These are phyloP conservation scores for Trichomonas tenax DNA, from an alignment of 208 protist species.

Conservation along the genomic window DNA sequence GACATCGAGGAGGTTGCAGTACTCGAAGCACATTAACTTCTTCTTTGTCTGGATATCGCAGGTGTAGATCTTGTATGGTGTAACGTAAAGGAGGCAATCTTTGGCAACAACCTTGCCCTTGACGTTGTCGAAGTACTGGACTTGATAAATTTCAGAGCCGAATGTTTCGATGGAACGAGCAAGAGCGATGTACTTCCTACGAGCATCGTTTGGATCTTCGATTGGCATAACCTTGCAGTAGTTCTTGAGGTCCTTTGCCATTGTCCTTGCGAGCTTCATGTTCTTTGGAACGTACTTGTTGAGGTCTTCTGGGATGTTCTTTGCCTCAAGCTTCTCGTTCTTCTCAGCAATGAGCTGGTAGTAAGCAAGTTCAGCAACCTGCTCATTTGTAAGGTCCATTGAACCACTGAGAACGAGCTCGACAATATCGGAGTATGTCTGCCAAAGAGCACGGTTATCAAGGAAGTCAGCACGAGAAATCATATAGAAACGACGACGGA, in stretches of 20 bases:
- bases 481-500: background rate
- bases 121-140: background rate
- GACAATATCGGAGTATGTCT: background rate
- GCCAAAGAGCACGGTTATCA: background rate
- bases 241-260: background rate
- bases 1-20: background rate
- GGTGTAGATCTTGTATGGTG: background rate
- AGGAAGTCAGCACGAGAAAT: background rate
- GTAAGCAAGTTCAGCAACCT: background rate
- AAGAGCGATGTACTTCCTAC: background rate
- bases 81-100: background rate
- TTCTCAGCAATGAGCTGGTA: background rate
- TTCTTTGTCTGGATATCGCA: background rate
- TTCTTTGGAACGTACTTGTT: background rate
- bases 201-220: background rate
- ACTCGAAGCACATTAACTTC: background rate
- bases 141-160: background rate
- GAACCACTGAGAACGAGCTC: background rate
- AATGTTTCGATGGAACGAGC: background rate
- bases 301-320: background rate
- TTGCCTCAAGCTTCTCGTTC: background rate
- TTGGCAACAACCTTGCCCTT: background rate
- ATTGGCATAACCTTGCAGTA: background rate
- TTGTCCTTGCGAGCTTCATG: background rate
- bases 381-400: background rate